A percentile compares a stretch with the other conserved stretches of the same genome.
Evolutionary conservation across 1,139 yeast genomes (phyloP).

Genomic region (Debaryomyces psychrophilus): DNA sequence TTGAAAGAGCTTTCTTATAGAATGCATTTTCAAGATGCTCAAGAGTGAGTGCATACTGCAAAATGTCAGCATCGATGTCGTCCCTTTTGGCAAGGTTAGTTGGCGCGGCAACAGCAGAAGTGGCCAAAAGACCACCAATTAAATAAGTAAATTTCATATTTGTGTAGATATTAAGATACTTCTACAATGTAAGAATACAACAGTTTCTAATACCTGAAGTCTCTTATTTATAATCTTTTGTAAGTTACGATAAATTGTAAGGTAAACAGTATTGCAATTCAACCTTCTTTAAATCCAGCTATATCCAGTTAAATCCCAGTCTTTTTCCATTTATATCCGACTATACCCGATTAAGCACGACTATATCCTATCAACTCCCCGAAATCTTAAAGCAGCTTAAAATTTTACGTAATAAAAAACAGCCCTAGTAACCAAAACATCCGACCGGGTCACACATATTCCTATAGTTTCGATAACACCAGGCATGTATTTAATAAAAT

Average conservation of each 20-base stretch:
- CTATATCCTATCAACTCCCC: not conserved
- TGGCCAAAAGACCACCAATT: not conserved
- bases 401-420: no score
- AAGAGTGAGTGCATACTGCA: slow-evolving; percentile 5
- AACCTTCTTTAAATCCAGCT: not conserved
- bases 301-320: not conserved
- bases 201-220: not conserved
- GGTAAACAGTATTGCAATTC: not conserved
- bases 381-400: no score
- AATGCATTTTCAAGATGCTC: slow-evolving; percentile 4
- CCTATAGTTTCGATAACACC: no score
- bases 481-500: no score
- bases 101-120: slow-evolving; percentile 1
- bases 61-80: slow-evolving; percentile 2
- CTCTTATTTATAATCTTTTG: not conserved
- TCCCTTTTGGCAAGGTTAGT: not conserved
- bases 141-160: not conserved
- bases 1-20: slow-evolving; percentile 3
- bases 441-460: no score
- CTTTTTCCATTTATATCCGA: not conserved
- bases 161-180: not conserved
- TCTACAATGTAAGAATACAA: not conserved
- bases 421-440: no score
- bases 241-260: not conserved
- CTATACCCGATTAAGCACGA: not conserved